phyloP scores from a whole-genome alignment of 1,284 basidiomycete species.

The Volvariella volvacea region DNA sequence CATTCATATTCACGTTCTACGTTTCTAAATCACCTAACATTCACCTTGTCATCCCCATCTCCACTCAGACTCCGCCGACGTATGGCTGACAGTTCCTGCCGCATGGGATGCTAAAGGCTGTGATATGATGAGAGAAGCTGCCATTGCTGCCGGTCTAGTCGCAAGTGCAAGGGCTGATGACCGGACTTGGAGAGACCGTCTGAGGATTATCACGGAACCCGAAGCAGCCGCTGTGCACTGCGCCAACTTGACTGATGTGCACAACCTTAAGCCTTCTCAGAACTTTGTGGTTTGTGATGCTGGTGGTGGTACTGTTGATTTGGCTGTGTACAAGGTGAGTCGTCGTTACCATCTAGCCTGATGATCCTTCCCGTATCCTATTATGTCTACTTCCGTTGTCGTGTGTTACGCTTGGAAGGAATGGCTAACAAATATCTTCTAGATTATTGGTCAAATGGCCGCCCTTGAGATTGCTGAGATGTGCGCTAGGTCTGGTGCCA shows the following conservation, averaged over 20 bases:
- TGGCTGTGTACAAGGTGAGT: constrained; percentile 62
- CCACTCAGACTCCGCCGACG: constrained; percentile 61
- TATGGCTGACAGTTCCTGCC: constrained; percentile 78
- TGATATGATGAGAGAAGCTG: constrained; percentile 75
- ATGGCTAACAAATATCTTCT: not conserved
- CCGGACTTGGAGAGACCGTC: constrained; percentile 64
- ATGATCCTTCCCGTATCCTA: constrained; percentile 1
- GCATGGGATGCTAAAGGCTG: constrained; percentile 81
- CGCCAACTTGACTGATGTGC: constrained; percentile 67
- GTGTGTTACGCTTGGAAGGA: no score
- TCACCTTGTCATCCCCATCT: constrained; percentile 6
- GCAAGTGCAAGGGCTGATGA: constrained; percentile 67
- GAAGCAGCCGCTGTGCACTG: constrained; percentile 84
- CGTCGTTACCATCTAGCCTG: constrained; percentile 4
- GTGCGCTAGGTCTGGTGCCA: constrained; percentile 74
- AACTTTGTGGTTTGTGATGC: constrained; percentile 75
- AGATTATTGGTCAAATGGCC: constrained; percentile 67
- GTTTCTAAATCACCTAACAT: constrained; percentile 4
- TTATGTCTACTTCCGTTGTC: not conserved
- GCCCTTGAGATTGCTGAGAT: constrained; percentile 81
- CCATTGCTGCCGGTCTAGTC: constrained; percentile 71
- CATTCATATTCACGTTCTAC: constrained; percentile 1
- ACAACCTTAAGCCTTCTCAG: constrained; percentile 69
- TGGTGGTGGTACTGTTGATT: constrained; percentile 68
- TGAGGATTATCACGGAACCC: constrained; percentile 79